Percentiles rank a stretch among this genome's conserved stretches.
phyloP scores from a whole-genome alignment of 2,329 filamentous ascomycete genomes.

The Scopulariopsis brevicaulis region DNA sequence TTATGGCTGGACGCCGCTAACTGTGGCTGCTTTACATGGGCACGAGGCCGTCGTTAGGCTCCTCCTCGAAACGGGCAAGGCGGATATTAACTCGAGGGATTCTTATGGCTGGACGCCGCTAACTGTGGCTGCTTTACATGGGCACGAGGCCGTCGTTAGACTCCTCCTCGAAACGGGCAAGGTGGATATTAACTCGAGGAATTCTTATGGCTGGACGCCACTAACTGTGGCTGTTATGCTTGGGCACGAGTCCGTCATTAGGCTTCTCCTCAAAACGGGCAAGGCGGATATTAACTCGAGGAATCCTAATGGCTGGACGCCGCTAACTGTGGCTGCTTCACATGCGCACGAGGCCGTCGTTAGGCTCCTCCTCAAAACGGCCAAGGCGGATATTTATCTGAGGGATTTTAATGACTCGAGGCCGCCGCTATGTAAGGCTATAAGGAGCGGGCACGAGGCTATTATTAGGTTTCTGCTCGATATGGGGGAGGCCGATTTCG shows the following conservation, averaged over 20 bases:
- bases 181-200: constrained; percentile 6
- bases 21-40: background rate
- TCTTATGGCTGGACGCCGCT: background rate
- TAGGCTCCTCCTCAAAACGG: background rate
- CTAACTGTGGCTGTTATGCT: background rate
- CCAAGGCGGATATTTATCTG: background rate
- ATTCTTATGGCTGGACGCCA: constrained; percentile 2
- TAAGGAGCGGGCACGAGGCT: background rate
- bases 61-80: background rate
- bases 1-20: background rate
- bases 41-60: background rate
- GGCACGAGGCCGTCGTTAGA: background rate
- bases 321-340: background rate
- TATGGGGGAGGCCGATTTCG: constrained; percentile 4
- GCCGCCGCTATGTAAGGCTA: background rate
- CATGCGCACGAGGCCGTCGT: background rate
- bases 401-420: background rate
- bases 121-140: background rate
- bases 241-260: background rate
- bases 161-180: background rate
- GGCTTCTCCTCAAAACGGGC: background rate
- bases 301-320: constrained; percentile 4
- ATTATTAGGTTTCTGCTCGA: background rate
- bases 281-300: constrained; percentile 5
- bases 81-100: background rate